Evolutionary conservation across 1,284 basidiomycete genomes (phyloP).

Genomic region (Papiliotrema nemorosa): DNA sequence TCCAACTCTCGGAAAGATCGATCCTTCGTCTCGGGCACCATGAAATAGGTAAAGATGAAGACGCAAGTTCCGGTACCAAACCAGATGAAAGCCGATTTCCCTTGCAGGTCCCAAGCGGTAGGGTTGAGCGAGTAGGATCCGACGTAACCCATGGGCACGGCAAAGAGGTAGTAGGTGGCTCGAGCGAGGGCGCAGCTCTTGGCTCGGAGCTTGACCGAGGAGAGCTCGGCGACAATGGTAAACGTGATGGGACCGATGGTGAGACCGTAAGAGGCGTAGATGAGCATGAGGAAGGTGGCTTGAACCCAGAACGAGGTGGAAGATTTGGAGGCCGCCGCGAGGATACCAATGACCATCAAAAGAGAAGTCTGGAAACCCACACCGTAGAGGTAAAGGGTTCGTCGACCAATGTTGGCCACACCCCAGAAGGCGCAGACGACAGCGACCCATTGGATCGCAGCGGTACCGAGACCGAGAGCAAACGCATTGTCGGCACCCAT

Average conservation of each 20-base stretch:
- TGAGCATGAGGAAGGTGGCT: conserved; percentile 18
- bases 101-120: conserved; percentile 19
- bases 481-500: conserved; percentile 34
- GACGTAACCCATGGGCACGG: conserved; percentile 7
- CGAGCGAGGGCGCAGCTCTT: conserved; percentile 50
- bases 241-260: conserved; percentile 34
- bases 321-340: background rate
- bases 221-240: conserved; percentile 50
- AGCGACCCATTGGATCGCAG: conserved; percentile 25
- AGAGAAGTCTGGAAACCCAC: conserved; percentile 3
- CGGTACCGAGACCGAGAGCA: conserved; percentile 34
- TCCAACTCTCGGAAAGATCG: conserved; percentile 25
- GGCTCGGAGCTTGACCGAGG: conserved; percentile 46
- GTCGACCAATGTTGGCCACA: conserved; percentile 48
- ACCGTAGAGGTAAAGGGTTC: conserved; percentile 52
- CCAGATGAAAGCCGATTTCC: conserved; percentile 16
- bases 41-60: conserved; percentile 12
- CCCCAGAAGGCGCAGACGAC: conserved; percentile 34
- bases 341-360: conserved; percentile 8
- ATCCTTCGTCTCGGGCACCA: conserved; percentile 27
- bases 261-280: conserved; percentile 15
- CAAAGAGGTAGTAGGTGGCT: conserved; percentile 40
- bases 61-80: background rate
- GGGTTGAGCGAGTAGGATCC: conserved; percentile 12
- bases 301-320: conserved; percentile 6